Conservation (phyloP, 192 early-diverging fungal genomes). For the Dispira simplex region DNA sequence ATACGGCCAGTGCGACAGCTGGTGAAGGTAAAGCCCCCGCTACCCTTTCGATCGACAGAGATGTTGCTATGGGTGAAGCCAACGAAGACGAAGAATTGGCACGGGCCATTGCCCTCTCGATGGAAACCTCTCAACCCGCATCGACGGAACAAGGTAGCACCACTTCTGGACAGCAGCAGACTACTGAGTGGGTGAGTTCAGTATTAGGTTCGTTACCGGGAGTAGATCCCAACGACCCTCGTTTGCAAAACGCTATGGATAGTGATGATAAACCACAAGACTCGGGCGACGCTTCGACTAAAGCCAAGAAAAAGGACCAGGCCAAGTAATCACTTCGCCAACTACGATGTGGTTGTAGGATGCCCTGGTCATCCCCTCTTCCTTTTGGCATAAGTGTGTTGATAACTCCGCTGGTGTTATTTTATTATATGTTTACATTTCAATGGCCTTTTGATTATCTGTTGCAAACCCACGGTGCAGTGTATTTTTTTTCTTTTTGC, state of each 20-base stretch:
- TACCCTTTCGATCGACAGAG: slow-evolving; percentile 53
- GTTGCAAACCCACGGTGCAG: too few relatives aligned
- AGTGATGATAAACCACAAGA: neutral
- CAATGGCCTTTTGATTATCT: too few relatives aligned
- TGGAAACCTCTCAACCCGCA: slow-evolving; percentile 22
- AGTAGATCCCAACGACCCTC: slow-evolving; percentile 73
- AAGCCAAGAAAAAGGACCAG: too few relatives aligned
- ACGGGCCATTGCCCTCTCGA: slow-evolving; percentile 60
- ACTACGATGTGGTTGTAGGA: too few relatives aligned
- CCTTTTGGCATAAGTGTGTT: too few relatives aligned
- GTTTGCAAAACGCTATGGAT: slow-evolving; percentile 40
- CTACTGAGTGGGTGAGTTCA: slow-evolving; percentile 48
- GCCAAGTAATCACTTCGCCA: too few relatives aligned
- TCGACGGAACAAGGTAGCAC: slow-evolving; percentile 14
- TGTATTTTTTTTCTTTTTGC: too few relatives aligned
- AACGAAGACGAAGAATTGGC: slow-evolving; percentile 58
- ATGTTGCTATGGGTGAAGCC: slow-evolving; percentile 48
- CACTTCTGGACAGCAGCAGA: slow-evolving; percentile 21
- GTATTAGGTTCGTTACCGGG: slow-evolving; percentile 73
- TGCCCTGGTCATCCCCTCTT: too few relatives aligned
- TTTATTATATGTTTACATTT: too few relatives aligned
- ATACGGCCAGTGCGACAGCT: slow-evolving; percentile 13
- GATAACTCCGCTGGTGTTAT: too few relatives aligned
- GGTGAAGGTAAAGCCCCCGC: slow-evolving; percentile 20
- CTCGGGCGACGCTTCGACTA: neutral